Evolutionary conservation across 1,139 yeast species (phyloP).

Genomic region (Magnusiomyces fungicola): DNA sequence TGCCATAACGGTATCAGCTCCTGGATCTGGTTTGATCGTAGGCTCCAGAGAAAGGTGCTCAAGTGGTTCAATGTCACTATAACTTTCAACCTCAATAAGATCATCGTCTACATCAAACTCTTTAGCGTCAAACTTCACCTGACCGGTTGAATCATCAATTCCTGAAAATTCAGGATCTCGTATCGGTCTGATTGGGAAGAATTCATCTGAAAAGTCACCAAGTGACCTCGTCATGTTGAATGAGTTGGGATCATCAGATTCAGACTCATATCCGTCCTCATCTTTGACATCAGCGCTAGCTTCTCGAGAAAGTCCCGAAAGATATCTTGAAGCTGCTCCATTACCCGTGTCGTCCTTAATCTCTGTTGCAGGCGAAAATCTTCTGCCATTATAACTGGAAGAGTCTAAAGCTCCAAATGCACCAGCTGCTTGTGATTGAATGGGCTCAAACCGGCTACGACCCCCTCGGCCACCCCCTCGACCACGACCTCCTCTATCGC

Average conservation of each 20-base stretch:
- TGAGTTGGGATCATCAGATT: constrained; percentile 10
- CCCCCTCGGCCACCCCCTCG: constrained; percentile 26
- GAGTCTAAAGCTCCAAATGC: constrained; percentile 30
- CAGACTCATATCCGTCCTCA: constrained; percentile 4
- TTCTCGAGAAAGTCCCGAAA: background rate
- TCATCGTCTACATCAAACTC: constrained; percentile 6
- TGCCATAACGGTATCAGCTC: background rate
- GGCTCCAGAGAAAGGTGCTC: too few species aligned
- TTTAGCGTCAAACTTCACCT: background rate
- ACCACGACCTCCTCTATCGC: constrained; percentile 16
- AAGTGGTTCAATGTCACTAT: background rate
- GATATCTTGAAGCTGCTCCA: background rate
- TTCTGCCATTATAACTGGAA: constrained; percentile 4
- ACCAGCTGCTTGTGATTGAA: constrained; percentile 29
- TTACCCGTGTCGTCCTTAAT: background rate
- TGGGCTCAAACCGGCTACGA: constrained; percentile 32
- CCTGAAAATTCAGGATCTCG: constrained; percentile 5
- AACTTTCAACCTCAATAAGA: background rate
- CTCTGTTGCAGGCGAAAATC: constrained; percentile 13
- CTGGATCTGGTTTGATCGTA: background rate
- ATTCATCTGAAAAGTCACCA: constrained; percentile 11
- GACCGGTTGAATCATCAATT: background rate
- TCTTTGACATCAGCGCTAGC: background rate
- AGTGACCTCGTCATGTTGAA: constrained; percentile 14
- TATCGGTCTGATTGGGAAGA: constrained; percentile 13